Evolutionary conservation across 768 basidiomycete species (phyloP).

Genomic region (Termitomyces sp.): DNA sequence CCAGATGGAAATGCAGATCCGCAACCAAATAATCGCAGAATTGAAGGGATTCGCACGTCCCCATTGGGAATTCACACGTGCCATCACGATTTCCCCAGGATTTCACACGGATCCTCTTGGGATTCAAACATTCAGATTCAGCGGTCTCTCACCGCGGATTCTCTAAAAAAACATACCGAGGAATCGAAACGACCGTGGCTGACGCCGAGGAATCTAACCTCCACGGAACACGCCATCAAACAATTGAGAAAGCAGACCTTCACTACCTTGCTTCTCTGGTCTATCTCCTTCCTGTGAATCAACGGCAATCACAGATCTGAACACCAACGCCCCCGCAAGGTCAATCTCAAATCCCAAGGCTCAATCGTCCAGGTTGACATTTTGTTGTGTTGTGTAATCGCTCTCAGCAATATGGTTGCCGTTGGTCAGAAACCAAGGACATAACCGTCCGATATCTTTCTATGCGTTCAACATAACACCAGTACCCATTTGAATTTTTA

Average conservation of each 20-base stretch:
- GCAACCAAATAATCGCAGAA: slow-evolving; percentile 19
- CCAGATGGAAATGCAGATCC: slow-evolving; percentile 26
- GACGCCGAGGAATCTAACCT: not conserved
- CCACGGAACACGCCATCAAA: not conserved
- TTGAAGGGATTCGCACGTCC: slow-evolving; percentile 14
- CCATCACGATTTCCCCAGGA: slow-evolving; percentile 4
- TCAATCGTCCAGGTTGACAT: not conserved
- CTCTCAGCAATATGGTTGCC: not conserved
- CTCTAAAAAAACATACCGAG: slow-evolving; percentile 6
- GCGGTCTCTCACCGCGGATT: slow-evolving; percentile 3
- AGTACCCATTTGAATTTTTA: not conserved
- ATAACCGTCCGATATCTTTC: not conserved
- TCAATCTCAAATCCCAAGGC: not conserved
- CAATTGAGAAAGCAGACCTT: not conserved
- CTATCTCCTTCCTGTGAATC: not conserved
- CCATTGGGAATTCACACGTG: slow-evolving; percentile 11
- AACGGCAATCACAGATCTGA: not conserved
- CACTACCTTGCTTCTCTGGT: not conserved
- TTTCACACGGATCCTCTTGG: not conserved
- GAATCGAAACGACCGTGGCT: not conserved
- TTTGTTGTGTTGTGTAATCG: not conserved
- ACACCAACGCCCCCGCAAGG: not conserved
- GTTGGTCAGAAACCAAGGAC: not conserved
- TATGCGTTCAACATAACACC: not conserved
- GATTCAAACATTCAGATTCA: not conserved